Evolutionary conservation across 371 early-diverging fungal genomes (phyloP), one percentile per base, ranked within the genome.

Genomic region (Actinomortierella wolfii): DNA sequence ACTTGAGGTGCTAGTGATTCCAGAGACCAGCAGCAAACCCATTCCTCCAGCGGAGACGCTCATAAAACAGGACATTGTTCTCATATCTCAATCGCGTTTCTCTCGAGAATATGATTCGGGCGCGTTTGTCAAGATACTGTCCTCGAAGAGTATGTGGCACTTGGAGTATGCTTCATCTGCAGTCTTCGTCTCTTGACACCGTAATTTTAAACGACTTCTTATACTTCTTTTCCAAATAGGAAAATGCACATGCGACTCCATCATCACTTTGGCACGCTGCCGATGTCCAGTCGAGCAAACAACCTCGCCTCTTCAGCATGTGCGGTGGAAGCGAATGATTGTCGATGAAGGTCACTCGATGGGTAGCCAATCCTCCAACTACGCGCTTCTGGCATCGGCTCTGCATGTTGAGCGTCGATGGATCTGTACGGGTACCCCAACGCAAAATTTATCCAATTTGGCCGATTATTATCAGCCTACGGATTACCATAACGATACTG

Each of bases 241-340:
- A 11, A 34, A 34, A 11, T 34, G 34, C 34, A 34, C 34, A 11
- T 34, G 34, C 11, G 34, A 34, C 34, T 34, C 34, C 7, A 34
- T 4, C 34, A 34, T 11, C 7, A 34, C 34, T 6, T 34, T 34
- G 4, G 43, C 18, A 15, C 21, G 17, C 11, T 64, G 64, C 23
- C 61, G 66, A 24, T 70, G 67, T 25, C 51, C 50, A 0, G 21
- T 18, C 24, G 28, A 48, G 1, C 54, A 59, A 1, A 26, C 53
- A 51, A 60, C 79, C 24, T 90, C 91, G 0, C 90, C 93, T 7
- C 70, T 93, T 8, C 77, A 86, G 46, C 79, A 83, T 34, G 78
- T 92, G 2, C 89, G 86, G 28, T 91, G 91, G 87, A 85, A 89
- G 64, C 78, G 92, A 13, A 61, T 92, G 24, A 89, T 93, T 56